Evolutionary conservation across 768 basidiomycete species (phyloP).

Genomic region (Mycena latifolia): DNA sequence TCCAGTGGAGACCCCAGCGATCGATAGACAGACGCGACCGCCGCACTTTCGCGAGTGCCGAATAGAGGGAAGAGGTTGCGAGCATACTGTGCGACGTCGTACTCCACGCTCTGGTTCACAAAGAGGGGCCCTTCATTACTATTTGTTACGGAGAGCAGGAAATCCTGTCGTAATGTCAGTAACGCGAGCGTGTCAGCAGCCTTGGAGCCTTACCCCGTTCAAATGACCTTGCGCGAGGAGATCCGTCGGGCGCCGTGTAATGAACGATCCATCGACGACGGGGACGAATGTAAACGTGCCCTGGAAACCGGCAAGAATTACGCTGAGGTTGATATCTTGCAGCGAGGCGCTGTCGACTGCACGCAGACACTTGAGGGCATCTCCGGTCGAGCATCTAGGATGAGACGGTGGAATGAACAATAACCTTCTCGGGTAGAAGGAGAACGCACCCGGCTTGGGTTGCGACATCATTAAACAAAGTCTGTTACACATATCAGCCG

Average conservation of each 20-base stretch:
- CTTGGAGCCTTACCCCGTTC: conserved; percentile 45
- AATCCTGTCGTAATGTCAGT: neutral
- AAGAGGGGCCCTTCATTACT: conserved; percentile 39
- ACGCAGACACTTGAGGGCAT: conserved; percentile 10
- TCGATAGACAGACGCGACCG: conserved; percentile 34
- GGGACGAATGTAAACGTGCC: conserved; percentile 42
- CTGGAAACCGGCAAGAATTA: too few relatives aligned
- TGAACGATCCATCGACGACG: conserved; percentile 47
- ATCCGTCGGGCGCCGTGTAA: conserved; percentile 43
- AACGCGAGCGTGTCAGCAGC: too few relatives aligned
- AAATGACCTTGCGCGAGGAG: conserved; percentile 39
- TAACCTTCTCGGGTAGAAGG: too few relatives aligned
- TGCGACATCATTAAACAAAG: too few relatives aligned
- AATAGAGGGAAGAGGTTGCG: too few relatives aligned
- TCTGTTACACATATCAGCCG: too few relatives aligned
- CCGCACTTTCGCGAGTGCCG: too few relatives aligned
- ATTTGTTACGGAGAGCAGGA: conserved; percentile 41
- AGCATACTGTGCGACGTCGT: too few relatives aligned
- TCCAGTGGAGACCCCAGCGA: conserved; percentile 27
- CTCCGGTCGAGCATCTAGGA: conserved; percentile 6
- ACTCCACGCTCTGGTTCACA: too few relatives aligned
- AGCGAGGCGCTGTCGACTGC: conserved; percentile 20
- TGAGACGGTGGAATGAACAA: too few relatives aligned
- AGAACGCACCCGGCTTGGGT: too few relatives aligned
- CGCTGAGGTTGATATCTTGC: too few relatives aligned